Evolutionary conservation across 192 early-diverging fungal species (phyloP).

Genomic region (Coemansia sp.): DNA sequence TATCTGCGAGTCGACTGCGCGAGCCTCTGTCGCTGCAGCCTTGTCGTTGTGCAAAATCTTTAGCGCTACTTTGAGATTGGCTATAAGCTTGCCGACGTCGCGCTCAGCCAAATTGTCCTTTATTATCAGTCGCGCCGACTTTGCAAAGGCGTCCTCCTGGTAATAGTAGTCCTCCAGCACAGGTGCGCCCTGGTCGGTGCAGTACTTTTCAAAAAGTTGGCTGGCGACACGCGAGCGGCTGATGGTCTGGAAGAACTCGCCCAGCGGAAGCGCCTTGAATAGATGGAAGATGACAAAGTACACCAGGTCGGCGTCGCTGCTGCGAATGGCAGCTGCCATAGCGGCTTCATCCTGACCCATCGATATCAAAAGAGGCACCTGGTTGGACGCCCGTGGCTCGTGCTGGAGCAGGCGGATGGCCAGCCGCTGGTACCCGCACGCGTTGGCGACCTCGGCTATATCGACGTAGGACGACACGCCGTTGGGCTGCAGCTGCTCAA

Average conservation of each 20-base stretch:
- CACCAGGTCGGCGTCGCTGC: constrained; percentile 95
- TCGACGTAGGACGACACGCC: constrained; percentile 81
- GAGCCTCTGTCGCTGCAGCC: constrained; percentile 67
- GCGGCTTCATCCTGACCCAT: constrained; percentile 92
- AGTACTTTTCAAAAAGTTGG: constrained; percentile 82
- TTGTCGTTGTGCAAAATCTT: constrained; percentile 77
- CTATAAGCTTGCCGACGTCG: constrained; percentile 59
- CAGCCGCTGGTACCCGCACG: constrained; percentile 76
- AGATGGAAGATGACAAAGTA: constrained; percentile 90
- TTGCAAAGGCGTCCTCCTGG: constrained; percentile 80
- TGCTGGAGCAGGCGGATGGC: constrained; percentile 83
- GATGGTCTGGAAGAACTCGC: constrained; percentile 90
- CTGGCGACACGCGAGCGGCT: constrained; percentile 79
- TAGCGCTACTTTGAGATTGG: constrained; percentile 66
- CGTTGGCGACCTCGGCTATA: constrained; percentile 87
- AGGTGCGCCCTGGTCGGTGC: constrained; percentile 67
- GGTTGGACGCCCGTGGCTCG: constrained; percentile 90
- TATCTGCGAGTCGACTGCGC: constrained; percentile 57
- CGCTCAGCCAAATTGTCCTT: constrained; percentile 34
- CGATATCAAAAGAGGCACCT: constrained; percentile 90
- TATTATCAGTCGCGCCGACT: constrained; percentile 60
- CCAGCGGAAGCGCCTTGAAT: constrained; percentile 75
- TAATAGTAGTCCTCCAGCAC: constrained; percentile 94
- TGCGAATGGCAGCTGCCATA: constrained; percentile 86
- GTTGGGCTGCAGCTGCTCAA: constrained; percentile 57